A percentile compares a stretch with the other conserved stretches of the same genome.
Conservation (phyloP, 345 rosid genomes). For the Rhodamnia rubescens region DNA sequence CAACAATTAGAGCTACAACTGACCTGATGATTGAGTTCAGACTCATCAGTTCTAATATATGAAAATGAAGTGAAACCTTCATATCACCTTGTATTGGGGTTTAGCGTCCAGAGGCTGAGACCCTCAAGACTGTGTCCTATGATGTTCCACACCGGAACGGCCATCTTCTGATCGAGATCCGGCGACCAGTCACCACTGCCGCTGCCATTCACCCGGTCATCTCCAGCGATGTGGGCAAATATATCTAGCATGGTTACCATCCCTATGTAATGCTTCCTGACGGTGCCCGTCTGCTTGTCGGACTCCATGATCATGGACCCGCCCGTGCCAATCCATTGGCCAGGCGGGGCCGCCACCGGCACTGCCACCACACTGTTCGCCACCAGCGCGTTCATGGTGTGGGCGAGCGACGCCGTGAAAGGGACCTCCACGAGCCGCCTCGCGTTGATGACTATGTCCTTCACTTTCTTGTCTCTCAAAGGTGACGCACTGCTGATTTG, state of each 20-base stretch:
- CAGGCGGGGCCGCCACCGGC: conserved; percentile 87
- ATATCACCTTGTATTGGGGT: conserved; percentile 56
- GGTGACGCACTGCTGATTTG: background rate
- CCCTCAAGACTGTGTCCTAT: conserved; percentile 79
- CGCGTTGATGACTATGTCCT: conserved; percentile 20
- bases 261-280: conserved; percentile 82
- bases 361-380: conserved; percentile 65
- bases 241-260: conserved; percentile 84
- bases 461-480: conserved; percentile 24
- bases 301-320: conserved; percentile 92
- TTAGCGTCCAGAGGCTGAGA: conserved; percentile 78
- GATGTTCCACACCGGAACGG: conserved; percentile 47
- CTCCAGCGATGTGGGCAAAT: conserved; percentile 57
- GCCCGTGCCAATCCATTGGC: conserved; percentile 88
- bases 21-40: background rate
- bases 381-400: conserved; percentile 59
- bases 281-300: conserved; percentile 69
- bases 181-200: background rate
- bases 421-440: conserved; percentile 73
- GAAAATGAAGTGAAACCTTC: background rate
- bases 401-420: conserved; percentile 53
- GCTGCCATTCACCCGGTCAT: conserved; percentile 7
- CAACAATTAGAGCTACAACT: background rate
- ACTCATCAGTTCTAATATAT: background rate
- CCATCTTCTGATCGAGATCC: conserved; percentile 56